Evolutionary conservation across 2,329 filamentous ascomycete species (phyloP), one percentile per base, ranked within the genome.

Genomic region (Dendryphion nanum): DNA sequence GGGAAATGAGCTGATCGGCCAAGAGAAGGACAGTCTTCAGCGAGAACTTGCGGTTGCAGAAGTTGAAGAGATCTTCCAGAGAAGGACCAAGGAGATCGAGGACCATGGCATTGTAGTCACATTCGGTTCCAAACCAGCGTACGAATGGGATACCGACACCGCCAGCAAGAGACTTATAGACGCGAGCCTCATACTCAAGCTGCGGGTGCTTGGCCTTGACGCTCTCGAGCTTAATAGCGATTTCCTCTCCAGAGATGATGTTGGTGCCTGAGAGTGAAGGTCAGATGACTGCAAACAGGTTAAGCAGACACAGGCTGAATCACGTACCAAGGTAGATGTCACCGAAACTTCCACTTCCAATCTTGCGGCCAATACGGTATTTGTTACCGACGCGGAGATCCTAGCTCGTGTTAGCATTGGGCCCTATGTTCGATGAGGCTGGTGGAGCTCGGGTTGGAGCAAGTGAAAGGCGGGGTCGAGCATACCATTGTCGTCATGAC

Each of bases 61-160:
- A 97, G 81, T 98, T 97, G 87, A 98, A 98, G 21, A 98, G 80
- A 66, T 98, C 93, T 73, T 98, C 93, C 70, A 98, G 74, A 62
- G 86, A 93, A 53, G 93, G 93, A 26, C 93, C 93, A 41, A 98
- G 86, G 18, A 98, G 83, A 64, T 98, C 93, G 51, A 97, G 82
- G 36, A 98, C 93, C 93, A 98, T 97, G 68, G 93, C 93, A 73
- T 98, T 97, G 82, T 98, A 97, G 75, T 97, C 93, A 72, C 91
- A 97, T 74, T 98, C 93, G 44, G 91, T 97, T 55, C 93, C 93
- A 71, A 97, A 98, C 93, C 93, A 98, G 72, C 91, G 89, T 64
- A 98, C 93, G 63, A 97, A 97, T 33, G 93, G 93, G 52, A 98
- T 98, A 44, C 93, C 93, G 57, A 97, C 93, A 68, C 93, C 93